A percentile compares a stretch with the other conserved stretches of the same genome.
Evolutionary conservation across 768 basidiomycete species (phyloP).

Genomic region (Imleria badia): DNA sequence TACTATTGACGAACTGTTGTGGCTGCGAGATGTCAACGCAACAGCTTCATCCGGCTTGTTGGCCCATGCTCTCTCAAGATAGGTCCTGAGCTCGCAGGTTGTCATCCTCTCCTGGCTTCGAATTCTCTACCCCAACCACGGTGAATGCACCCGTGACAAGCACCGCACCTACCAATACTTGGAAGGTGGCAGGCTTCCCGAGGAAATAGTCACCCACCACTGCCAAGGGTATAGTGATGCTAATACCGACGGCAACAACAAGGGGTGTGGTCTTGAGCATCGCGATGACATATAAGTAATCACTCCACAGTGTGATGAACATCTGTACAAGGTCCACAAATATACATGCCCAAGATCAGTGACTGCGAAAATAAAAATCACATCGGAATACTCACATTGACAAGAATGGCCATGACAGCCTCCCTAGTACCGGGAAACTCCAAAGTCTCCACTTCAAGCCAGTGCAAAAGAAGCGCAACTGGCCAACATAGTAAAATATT

Average conservation of each 20-base stretch:
- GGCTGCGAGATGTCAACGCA: no score
- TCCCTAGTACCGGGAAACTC: conserved; percentile 59
- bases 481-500: conserved; percentile 79
- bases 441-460: conserved; percentile 69
- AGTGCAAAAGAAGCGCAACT: conserved; percentile 72
- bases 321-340: conserved; percentile 47
- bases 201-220: conserved; percentile 78
- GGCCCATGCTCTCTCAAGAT: neutral
- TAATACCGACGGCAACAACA: conserved; percentile 92
- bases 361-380: neutral
- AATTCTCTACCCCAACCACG: conserved; percentile 62
- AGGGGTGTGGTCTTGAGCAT: conserved; percentile 97
- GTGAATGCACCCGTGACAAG: conserved; percentile 79
- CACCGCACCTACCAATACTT: conserved; percentile 71
- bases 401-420: conserved; percentile 47
- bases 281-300: conserved; percentile 83
- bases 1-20: no score
- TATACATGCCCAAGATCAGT: neutral
- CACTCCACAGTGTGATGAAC: conserved; percentile 78
- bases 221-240: conserved; percentile 91
- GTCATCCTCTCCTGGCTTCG: conserved; percentile 38
- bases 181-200: conserved; percentile 50
- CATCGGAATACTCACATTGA: conserved; percentile 49
- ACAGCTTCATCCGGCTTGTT: conserved; percentile 5
- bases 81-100: conserved; percentile 1